A percentile compares a stretch with the other conserved stretches of the same genome.
Conservation (phyloP, 2,329 filamentous ascomycete genomes). For the Oidium heveae region DNA sequence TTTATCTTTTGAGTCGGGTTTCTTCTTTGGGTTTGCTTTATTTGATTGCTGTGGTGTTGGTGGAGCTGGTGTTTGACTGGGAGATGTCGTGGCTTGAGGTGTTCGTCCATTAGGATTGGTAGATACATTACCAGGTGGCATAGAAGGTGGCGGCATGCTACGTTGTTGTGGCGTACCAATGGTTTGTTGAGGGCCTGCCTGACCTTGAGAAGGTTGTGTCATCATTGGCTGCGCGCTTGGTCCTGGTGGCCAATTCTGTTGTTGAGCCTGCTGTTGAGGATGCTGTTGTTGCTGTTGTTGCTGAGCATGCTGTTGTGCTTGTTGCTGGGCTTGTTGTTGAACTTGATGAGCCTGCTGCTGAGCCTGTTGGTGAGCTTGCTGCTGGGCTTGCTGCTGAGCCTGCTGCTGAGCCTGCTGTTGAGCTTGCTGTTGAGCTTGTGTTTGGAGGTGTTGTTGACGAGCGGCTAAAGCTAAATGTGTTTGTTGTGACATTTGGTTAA, state of each 20-base stretch:
- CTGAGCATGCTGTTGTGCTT: slow-evolving; percentile 19
- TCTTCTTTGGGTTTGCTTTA: slow-evolving; percentile 57
- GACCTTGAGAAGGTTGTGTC: slow-evolving; percentile 19
- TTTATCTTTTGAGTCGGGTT: slow-evolving; percentile 68
- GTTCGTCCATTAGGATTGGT: slow-evolving; percentile 29
- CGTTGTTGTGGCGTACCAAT: slow-evolving; percentile 46
- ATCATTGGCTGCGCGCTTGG: slow-evolving; percentile 19
- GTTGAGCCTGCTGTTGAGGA: slow-evolving; percentile 1
- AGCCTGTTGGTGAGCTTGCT: slow-evolving; percentile 16
- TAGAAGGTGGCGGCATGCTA: slow-evolving; percentile 40
- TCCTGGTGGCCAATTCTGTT: slow-evolving; percentile 13
- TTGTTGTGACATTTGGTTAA: slow-evolving; percentile 22
- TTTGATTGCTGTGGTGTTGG: slow-evolving; percentile 51
- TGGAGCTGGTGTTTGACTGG: slow-evolving; percentile 35
- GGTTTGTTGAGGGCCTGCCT: slow-evolving; percentile 12
- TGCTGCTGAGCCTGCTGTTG: slow-evolving; percentile 17
- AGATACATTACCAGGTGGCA: slow-evolving; percentile 22
- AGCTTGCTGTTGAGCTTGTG: background rate
- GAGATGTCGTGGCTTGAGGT: slow-evolving; percentile 27
- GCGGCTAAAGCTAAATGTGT: slow-evolving; percentile 23
- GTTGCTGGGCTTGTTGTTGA: background rate
- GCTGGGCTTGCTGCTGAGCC: slow-evolving; percentile 16
- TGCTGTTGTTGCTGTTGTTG: background rate
- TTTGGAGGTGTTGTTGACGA: slow-evolving; percentile 18
- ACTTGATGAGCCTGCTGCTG: slow-evolving; percentile 10